Conservation (phyloP, 1,284 basidiomycete genomes). For the Puccinia novopanici region DNA sequence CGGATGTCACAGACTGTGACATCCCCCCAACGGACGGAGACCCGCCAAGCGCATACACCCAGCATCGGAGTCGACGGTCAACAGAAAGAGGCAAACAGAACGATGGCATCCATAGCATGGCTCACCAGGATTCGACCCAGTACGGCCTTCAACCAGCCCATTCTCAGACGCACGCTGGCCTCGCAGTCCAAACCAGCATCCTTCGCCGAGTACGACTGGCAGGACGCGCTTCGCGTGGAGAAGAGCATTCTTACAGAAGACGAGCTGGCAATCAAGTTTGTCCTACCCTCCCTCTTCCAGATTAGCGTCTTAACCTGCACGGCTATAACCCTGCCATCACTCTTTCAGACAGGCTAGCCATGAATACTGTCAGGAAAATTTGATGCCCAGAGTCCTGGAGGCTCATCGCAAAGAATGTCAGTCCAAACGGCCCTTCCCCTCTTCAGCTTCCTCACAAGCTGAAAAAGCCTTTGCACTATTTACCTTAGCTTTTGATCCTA, state of each 20-base stretch:
- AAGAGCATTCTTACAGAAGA: constrained; percentile 76
- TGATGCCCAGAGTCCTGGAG: constrained; percentile 79
- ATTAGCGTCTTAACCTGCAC: no score
- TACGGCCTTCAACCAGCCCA: background rate
- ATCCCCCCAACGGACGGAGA: no score
- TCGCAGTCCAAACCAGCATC: constrained; percentile 20
- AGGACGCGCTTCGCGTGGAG: constrained; percentile 39
- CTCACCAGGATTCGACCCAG: background rate
- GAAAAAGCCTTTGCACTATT: constrained; percentile 11
- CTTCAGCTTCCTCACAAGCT: constrained; percentile 12
- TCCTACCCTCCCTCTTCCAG: background rate
- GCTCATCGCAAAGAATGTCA: constrained; percentile 83
- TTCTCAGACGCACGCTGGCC: constrained; percentile 1
- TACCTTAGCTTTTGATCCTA: constrained; percentile 71
- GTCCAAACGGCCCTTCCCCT: constrained; percentile 51
- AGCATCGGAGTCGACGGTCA: no score
- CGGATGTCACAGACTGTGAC: background rate
- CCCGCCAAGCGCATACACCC: no score
- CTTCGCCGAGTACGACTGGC: constrained; percentile 48
- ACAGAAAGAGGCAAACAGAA: background rate
- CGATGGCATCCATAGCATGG: background rate
- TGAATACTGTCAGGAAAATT: constrained; percentile 81
- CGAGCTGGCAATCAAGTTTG: constrained; percentile 81
- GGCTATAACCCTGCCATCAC: constrained; percentile 29
- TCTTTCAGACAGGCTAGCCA: constrained; percentile 73